Base-by-base conservation (phyloP, 2,329 filamentous ascomycete species). In the Phialocephala sp. region DNA sequence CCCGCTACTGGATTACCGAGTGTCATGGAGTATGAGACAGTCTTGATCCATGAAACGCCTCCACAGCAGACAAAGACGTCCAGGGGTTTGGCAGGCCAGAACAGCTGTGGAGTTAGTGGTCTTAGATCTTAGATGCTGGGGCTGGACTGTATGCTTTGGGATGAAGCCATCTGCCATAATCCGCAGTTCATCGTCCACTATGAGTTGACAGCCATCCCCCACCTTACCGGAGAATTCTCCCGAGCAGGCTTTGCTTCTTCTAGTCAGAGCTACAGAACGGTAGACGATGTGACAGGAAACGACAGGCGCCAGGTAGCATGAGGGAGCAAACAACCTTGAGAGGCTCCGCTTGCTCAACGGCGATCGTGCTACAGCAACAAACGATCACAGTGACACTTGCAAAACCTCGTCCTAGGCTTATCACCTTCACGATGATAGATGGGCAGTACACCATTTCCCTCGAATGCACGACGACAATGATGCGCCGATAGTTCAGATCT, bases 291-390 rank as follows among this genome's bases (percentile, higher is more conserved):
- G 72, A 73, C 72, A 75, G 67, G 66, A 68, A 67, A 71, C 62
- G 64, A 35, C 52, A 39, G 45, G 43, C 58, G 61, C 62, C 15
- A 68, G 60, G 64, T 68, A 62, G 62, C 63, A 71, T 68, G 67
- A 68, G 36, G 63, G 41, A 73, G 67, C 69, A 73, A 75, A 73
- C 72, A 74, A 61, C 66, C 47, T 39, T 45, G 64, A 66, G 68
- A 71, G 66, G 60, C 63, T 65, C 64, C 52, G 22, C 45, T 32
- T 58, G n/a, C 47, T 60, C 47, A 72, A 73, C 66, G 63, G 68
- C 43, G 43, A 66, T 67, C 60, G 69, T 72, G 59, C 62, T 67
- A 73, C 69, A 58, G 55, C 24, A 68, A 39, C 35, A 57, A 57
- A 57, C 36, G 55, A 37, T 58, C 8, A 54, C n/a, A 35, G 68